Evolutionary conservation across 495 filamentous ascomycete genomes (phyloP).

Genomic region (Chaetomidium leptoderma): DNA sequence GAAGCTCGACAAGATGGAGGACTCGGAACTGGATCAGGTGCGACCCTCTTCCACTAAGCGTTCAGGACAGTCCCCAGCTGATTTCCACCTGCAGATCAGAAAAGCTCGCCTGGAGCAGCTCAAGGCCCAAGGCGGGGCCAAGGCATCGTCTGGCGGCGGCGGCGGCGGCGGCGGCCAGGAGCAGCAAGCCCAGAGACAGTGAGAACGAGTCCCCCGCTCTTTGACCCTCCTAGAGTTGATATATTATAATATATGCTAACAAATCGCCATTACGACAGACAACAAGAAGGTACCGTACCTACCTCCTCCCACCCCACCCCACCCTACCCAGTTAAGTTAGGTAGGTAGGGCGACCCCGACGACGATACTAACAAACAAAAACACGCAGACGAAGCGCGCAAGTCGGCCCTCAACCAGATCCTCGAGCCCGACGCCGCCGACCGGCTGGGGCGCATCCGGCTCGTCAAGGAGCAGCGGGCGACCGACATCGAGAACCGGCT

Average conservation of each 20-base stretch:
- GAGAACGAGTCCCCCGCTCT: conserved; percentile 16
- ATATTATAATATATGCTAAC: background rate
- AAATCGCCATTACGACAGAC: conserved; percentile 36
- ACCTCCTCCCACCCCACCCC: background rate
- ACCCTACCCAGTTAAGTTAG: too few species aligned
- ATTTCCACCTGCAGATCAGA: conserved; percentile 57
- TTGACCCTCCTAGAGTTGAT: conserved; percentile 4
- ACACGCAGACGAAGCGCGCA: conserved; percentile 58
- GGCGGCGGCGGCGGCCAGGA: conserved; percentile 52
- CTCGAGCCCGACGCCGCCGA: conserved; percentile 90
- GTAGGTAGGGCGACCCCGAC: too few species aligned
- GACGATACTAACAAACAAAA: background rate
- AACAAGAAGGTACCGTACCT: conserved; percentile 58
- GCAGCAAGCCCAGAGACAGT: conserved; percentile 56
- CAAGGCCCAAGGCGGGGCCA: conserved; percentile 58
- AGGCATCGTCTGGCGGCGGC: conserved; percentile 46
- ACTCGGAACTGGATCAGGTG: conserved; percentile 80
- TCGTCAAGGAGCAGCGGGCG: conserved; percentile 91
- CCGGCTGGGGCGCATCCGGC: conserved; percentile 85
- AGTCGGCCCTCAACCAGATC: conserved; percentile 82
- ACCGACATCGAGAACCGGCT: conserved; percentile 87
- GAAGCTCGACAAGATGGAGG: conserved; percentile 56
- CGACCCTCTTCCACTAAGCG: conserved; percentile 8
- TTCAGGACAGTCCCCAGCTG: background rate
- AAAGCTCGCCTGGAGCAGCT: conserved; percentile 88